phyloP scores from a whole-genome alignment of 75 land plant species.

The Cunninghamia lanceolata region DNA sequence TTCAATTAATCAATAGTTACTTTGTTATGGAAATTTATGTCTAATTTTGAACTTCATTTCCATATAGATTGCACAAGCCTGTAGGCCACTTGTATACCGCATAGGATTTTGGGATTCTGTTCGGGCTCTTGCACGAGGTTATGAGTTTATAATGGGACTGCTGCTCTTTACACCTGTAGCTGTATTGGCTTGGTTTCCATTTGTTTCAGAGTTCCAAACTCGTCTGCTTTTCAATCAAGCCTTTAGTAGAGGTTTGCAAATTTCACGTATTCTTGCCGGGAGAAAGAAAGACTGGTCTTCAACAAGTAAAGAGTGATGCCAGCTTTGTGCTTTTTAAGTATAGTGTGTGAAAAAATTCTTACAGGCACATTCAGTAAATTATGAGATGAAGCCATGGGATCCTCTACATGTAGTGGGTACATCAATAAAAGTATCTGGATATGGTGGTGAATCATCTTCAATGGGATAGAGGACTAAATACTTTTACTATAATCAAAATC shows the following conservation, averaged over 20 bases:
- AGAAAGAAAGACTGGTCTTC: conserved; percentile 41
- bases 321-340: not conserved
- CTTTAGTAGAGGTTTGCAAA: conserved; percentile 78
- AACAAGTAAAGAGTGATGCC: conserved; percentile 6
- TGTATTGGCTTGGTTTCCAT: conserved; percentile 72
- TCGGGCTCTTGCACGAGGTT: conserved; percentile 56
- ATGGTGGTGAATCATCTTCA: not conserved
- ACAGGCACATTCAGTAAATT: not conserved
- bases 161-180: conserved; percentile 59
- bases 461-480: not conserved
- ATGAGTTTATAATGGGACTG: conserved; percentile 69
- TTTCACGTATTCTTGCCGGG: conserved; percentile 84
- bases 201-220: conserved; percentile 75
- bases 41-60: not conserved
- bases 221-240: conserved; percentile 77
- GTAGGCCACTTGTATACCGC: conserved; percentile 42
- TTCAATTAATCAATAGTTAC: not conserved
- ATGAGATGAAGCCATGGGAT: not conserved
- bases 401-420: not conserved
- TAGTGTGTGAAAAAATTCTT: not conserved
- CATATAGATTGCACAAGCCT: conserved; percentile 75
- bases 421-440: not conserved
- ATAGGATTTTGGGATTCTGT: conserved; percentile 73
- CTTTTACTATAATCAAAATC: not conserved
- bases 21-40: not conserved